These are phyloP conservation scores for Lactifluus rugatus DNA, from an alignment of 768 basidiomycete genomes.

Conservation along the genomic window DNA sequence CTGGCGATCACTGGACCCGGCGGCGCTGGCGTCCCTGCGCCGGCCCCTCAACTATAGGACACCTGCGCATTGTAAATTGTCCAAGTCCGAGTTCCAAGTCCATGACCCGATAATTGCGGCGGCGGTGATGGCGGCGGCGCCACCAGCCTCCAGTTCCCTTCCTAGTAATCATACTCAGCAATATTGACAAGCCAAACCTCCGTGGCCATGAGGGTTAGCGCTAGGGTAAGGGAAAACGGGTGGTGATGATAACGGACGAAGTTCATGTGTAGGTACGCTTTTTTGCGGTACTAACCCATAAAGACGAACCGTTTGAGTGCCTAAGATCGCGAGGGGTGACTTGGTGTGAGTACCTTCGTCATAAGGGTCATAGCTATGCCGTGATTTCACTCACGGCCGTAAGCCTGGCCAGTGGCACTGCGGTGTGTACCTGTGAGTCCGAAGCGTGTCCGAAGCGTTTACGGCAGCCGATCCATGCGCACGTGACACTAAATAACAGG, in stretches of 20 bases:
- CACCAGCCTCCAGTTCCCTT: not conserved
- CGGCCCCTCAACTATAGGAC: not conserved
- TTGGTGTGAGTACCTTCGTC: not conserved
- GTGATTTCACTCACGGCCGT: not conserved
- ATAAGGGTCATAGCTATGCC: slow-evolving; percentile 9
- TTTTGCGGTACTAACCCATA: not conserved
- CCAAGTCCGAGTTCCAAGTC: not conserved
- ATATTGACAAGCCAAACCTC: not conserved
- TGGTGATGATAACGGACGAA: not conserved
- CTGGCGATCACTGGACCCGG: not conserved
- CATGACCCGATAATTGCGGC: not conserved
- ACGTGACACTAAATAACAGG: not conserved
- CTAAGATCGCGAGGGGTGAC: not conserved
- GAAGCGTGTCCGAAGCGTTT: not conserved
- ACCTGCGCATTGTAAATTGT: not conserved
- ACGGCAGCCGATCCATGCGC: not conserved
- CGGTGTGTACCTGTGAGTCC: not conserved
- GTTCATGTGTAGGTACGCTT: not conserved
- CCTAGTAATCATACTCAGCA: not conserved
- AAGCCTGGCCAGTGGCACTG: slow-evolving; percentile 1
- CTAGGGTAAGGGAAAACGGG: no score
- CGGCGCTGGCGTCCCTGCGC: not conserved
- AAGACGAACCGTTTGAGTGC: not conserved
- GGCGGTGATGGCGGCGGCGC: not conserved
- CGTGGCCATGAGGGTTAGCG: not conserved